phyloP scores from a whole-genome alignment of 768 basidiomycete species.

The Suillus tomentosus region DNA sequence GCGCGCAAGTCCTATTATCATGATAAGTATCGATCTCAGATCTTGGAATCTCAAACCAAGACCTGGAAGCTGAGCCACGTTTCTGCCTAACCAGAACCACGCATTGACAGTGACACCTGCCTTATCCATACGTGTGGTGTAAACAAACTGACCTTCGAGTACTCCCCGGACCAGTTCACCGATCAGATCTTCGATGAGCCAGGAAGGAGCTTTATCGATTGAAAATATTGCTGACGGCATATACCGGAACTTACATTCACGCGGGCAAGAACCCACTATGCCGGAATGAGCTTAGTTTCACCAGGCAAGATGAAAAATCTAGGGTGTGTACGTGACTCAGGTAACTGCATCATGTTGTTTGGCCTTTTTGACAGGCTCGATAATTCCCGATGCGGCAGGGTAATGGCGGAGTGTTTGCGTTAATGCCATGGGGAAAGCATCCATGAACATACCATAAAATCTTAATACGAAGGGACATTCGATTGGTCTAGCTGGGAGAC shows the following conservation, averaged over 20 bases:
- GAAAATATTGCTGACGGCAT: background rate
- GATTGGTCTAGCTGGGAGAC: background rate
- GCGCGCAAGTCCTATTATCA: background rate
- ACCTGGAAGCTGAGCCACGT: background rate
- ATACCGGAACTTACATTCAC: background rate
- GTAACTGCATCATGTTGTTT: background rate
- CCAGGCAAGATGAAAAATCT: background rate
- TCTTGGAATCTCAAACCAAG: background rate
- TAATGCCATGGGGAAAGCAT: background rate
- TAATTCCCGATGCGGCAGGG: background rate
- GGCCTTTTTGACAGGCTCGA: background rate
- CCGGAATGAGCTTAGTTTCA: background rate
- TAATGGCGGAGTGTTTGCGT: background rate
- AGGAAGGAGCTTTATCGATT: background rate
- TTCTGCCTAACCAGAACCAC: background rate
- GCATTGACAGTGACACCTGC: background rate
- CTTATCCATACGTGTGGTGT: background rate
- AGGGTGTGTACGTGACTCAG: background rate
- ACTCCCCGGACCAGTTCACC: background rate
- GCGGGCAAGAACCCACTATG: background rate
- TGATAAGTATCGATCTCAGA: background rate
- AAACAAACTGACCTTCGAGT: background rate
- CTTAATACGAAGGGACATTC: background rate
- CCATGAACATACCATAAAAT: background rate
- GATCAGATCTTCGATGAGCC: slow-evolving; percentile 1